A percentile compares a stretch with the other conserved stretches of the same genome.
These are phyloP conservation scores for Sarocladiaceae sp. DNA, from an alignment of 2,329 filamentous ascomycete genomes.

Conservation along the genomic window DNA sequence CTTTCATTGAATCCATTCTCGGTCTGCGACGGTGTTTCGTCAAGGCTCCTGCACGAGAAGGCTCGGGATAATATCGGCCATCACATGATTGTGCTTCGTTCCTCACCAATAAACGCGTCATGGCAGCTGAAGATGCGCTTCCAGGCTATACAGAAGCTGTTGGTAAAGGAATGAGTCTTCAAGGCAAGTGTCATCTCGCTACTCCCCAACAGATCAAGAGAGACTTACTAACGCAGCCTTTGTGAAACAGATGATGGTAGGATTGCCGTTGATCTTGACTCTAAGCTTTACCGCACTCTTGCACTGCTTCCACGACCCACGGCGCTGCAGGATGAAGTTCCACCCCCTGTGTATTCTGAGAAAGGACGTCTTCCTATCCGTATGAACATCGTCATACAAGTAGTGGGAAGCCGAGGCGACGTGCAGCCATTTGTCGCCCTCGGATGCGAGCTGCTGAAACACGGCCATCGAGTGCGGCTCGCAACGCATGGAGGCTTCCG, in stretches of 20 bases:
- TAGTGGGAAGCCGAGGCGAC: slow-evolving; percentile 73
- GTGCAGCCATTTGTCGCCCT: slow-evolving; percentile 72
- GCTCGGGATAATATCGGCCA: too few relatives aligned
- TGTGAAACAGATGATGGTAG: slow-evolving; percentile 6
- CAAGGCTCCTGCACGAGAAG: too few relatives aligned
- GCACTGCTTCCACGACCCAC: neutral
- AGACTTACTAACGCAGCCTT: too few relatives aligned
- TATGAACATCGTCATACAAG: slow-evolving; percentile 73
- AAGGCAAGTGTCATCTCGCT: too few relatives aligned
- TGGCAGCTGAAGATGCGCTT: too few relatives aligned
- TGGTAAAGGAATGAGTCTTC: too few relatives aligned
- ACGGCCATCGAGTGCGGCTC: slow-evolving; percentile 66
- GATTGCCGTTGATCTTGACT: neutral
- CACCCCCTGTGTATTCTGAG: neutral
- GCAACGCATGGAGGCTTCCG: slow-evolving; percentile 56
- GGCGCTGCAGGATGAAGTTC: neutral
- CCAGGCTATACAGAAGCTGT: too few relatives aligned
- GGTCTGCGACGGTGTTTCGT: too few relatives aligned
- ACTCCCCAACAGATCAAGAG: too few relatives aligned
- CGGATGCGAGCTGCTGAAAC: slow-evolving; percentile 61
- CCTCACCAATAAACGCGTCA: too few relatives aligned
- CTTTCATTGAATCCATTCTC: too few relatives aligned
- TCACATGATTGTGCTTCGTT: too few relatives aligned
- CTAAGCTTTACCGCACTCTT: neutral
- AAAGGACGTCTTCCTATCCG: slow-evolving; percentile 8